Base-by-base conservation (phyloP, 495 filamentous ascomycete genomes). In the Xylaria telfairii region DNA sequence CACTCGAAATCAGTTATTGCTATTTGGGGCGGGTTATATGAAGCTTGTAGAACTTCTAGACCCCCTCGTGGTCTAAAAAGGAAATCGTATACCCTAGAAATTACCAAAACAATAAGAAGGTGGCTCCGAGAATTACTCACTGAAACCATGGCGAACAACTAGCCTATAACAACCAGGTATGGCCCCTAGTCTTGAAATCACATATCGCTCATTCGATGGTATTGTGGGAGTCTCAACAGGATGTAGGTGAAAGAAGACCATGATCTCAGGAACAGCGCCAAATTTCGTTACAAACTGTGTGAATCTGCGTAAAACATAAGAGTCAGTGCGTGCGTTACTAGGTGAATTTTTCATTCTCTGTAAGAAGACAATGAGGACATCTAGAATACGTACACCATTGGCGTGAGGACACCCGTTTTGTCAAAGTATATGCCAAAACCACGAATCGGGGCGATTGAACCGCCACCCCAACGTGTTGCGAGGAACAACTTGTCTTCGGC, bases 111-210 rank as follows among this genome's bases (percentile, higher is more conserved):
- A n/a, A n/a, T n/a, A n/a, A n/a, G n/a, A n/a, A n/a, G n/a, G n/a
- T n/a, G n/a, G n/a, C n/a, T n/a, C n/a, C n/a, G n/a, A n/a, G n/a
- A n/a, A n/a, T n/a, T n/a, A n/a, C n/a, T n/a, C n/a, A n/a, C n/a
- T 90, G 72, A 92, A 93, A 5, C 92, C 91, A 71, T 92, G 89
- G 6, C 90, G 87, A 24, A 91, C 81, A 4, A 90, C 88, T 8
- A 93, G 81, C 4, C 90, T 86, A 71, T 91, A 93, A 65, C 86
- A 87, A 49, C 90, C 85, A 0, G 86, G 86, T 28, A 90, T 79
- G 0, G 83, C 81, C 9, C 72, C 65, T 69, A 81, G 65, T 67
- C 79, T 74, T 39, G 79, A 79, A 8, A 86, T 70, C 10, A 80
- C 66, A 61, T 84, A 85, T 1, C 83, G 73, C 67, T 85, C 80